A percentile compares a stretch with the other conserved stretches of the same genome.
Conservation (phyloP, 768 basidiomycete species). For the Glaciozyma martinii region DNA sequence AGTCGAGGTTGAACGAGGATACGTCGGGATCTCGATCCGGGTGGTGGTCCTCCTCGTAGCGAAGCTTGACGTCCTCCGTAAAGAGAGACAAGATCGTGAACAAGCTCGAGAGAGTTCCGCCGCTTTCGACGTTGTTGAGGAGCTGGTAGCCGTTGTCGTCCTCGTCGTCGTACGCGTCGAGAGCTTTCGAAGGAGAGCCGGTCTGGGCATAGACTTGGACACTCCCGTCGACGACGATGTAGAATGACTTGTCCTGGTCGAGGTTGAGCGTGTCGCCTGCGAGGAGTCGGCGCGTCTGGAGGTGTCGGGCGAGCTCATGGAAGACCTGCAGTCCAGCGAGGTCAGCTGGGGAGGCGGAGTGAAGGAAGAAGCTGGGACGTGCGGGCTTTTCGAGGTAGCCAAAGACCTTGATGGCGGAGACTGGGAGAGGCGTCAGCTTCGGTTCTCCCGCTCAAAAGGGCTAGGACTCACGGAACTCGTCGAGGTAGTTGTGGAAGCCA, state of each 20-base stretch:
- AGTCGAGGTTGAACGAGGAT: not conserved
- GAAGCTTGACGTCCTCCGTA: slow-evolving; percentile 60
- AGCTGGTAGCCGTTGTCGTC: slow-evolving; percentile 93
- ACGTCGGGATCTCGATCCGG: not conserved
- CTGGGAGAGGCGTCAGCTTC: slow-evolving; percentile 7
- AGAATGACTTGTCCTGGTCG: slow-evolving; percentile 88
- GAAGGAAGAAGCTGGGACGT: slow-evolving; percentile 35
- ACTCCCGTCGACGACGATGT: slow-evolving; percentile 95
- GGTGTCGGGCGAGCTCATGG: slow-evolving; percentile 89
- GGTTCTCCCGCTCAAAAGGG: not conserved
- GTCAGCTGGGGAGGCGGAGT: not conserved
- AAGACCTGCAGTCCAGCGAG: slow-evolving; percentile 55
- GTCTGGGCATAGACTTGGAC: slow-evolving; percentile 81
- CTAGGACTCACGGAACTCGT: slow-evolving; percentile 65
- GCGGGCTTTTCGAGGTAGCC: slow-evolving; percentile 97
- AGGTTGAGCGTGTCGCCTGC: slow-evolving; percentile 90
- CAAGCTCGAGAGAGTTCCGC: slow-evolving; percentile 87
- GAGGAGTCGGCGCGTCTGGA: slow-evolving; percentile 88
- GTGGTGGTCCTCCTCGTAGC: slow-evolving; percentile 61
- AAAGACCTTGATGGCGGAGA: slow-evolving; percentile 86
- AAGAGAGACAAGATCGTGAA: slow-evolving; percentile 96
- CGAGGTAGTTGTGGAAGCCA: slow-evolving; percentile 88
- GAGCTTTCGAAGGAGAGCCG: slow-evolving; percentile 22
- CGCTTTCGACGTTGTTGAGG: slow-evolving; percentile 89
- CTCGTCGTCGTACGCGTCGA: slow-evolving; percentile 63